A percentile compares a stretch with the other conserved stretches of the same genome.
Conservation (phyloP, 2,329 filamentous ascomycete genomes). For the Fusarium brevicatenulatum region DNA sequence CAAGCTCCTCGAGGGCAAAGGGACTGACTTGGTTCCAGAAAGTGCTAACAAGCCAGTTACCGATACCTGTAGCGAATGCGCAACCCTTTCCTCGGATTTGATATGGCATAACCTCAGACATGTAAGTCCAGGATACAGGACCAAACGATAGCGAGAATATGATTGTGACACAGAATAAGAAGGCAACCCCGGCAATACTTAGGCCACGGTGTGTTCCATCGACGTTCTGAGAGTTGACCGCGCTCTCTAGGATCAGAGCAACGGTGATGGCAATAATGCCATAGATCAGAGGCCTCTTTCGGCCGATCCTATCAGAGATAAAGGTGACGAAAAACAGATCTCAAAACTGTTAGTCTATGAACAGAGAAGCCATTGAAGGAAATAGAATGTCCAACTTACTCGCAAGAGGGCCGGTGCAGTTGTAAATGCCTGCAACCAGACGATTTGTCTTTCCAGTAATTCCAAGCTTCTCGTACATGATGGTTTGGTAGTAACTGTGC, state of each 20-base stretch:
- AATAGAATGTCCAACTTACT: slow-evolving; percentile 41
- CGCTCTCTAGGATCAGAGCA: slow-evolving; percentile 66
- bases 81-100: slow-evolving; percentile 60
- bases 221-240: slow-evolving; percentile 62
- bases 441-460: slow-evolving; percentile 63
- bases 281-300: slow-evolving; percentile 72
- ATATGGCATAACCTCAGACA: slow-evolving; percentile 70
- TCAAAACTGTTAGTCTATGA: slow-evolving; percentile 16
- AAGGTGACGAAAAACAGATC: slow-evolving; percentile 66
- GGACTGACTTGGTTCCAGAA: slow-evolving; percentile 69
- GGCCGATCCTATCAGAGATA: slow-evolving; percentile 69
- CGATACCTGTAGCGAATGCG: slow-evolving; percentile 42
- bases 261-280: slow-evolving; percentile 67
- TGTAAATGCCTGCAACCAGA: slow-evolving; percentile 69
- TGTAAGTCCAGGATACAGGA: slow-evolving; percentile 67
- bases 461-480: slow-evolving; percentile 61
- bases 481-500: slow-evolving; percentile 58
- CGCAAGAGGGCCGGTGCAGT: slow-evolving; percentile 65
- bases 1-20: slow-evolving; percentile 55
- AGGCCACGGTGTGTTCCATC: slow-evolving; percentile 52
- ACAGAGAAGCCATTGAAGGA: neutral
- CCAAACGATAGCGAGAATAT: slow-evolving; percentile 65
- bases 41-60: slow-evolving; percentile 47
- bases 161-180: slow-evolving; percentile 65
- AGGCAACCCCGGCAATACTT: slow-evolving; percentile 67